Evolutionary conservation across 345 rosid species (phyloP).

Genomic region (Capsella bursapastoris): DNA sequence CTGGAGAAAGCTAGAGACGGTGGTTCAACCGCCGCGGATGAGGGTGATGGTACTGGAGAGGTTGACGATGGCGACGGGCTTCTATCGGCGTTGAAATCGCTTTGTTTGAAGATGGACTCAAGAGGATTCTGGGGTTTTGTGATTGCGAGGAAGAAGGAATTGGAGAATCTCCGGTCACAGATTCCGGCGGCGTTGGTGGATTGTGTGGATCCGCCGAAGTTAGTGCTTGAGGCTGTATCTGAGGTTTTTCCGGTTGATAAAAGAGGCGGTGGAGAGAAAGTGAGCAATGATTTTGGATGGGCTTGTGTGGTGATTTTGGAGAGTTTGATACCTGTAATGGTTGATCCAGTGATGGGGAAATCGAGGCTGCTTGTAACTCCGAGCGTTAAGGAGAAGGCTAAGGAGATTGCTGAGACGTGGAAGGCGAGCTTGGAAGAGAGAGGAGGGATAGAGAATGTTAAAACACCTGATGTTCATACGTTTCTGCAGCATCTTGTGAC

Average conservation of each 20-base stretch:
- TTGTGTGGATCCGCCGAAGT: slow-evolving; percentile 83
- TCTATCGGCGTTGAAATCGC: slow-evolving; percentile 48
- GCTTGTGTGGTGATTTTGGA: slow-evolving; percentile 85
- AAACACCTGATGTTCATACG: slow-evolving; percentile 93
- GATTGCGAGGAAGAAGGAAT: slow-evolving; percentile 65
- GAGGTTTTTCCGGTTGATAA: slow-evolving; percentile 83
- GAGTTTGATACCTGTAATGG: slow-evolving; percentile 78
- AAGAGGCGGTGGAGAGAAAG: slow-evolving; percentile 47
- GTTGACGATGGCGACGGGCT: slow-evolving; percentile 75
- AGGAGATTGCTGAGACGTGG: slow-evolving; percentile 82
- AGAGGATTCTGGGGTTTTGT: slow-evolving; percentile 72
- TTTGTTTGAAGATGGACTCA: slow-evolving; percentile 68
- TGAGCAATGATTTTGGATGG: slow-evolving; percentile 77
- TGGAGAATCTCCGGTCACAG: slow-evolving; percentile 58
- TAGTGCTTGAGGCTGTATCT: slow-evolving; percentile 76
- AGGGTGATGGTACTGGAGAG: slow-evolving; percentile 58
- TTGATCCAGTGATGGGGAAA: slow-evolving; percentile 85
- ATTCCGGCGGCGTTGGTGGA: slow-evolving; percentile 67
- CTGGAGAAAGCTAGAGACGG: slow-evolving; percentile 28
- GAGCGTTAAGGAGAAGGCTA: slow-evolving; percentile 65
- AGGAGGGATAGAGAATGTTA: slow-evolving; percentile 90
- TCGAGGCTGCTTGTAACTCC: slow-evolving; percentile 76
- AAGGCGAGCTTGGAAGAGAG: slow-evolving; percentile 87
- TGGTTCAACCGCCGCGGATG: slow-evolving; percentile 59
- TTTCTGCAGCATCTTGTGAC: slow-evolving; percentile 91